Evolutionary conservation across 2,329 filamentous ascomycete species (phyloP).

Genomic region (Hymenoscyphus salicellus): DNA sequence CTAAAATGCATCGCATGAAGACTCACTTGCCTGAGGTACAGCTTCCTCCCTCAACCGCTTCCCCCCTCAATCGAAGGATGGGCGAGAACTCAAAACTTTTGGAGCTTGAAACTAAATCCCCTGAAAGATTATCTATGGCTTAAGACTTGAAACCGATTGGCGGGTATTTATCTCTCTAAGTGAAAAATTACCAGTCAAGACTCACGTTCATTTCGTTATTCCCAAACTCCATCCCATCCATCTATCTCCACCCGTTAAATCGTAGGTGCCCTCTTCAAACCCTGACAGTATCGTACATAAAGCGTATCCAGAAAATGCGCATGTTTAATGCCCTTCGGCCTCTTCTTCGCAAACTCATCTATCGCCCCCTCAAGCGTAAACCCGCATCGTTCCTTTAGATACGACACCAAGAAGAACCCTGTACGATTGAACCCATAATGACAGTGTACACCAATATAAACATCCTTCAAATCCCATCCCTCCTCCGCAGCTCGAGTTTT

Average conservation of each 20-base stretch:
- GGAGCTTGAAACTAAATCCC: background rate
- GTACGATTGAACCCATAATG: conserved; percentile 96
- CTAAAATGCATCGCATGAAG: no score
- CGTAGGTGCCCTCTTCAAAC: conserved; percentile 34
- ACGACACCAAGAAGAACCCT: conserved; percentile 85
- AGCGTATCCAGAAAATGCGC: conserved; percentile 83
- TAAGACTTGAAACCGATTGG: background rate
- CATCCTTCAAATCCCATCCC: conserved; percentile 39
- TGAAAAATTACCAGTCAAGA: background rate
- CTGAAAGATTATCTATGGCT: background rate
- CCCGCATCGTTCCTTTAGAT: conserved; percentile 77
- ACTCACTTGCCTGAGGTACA: no score
- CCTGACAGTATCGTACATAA: conserved; percentile 67
- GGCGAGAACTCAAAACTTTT: background rate
- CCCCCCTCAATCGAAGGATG: no score
- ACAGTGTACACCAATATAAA: conserved; percentile 78
- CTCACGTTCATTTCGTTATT: background rate
- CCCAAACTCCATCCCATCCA: background rate
- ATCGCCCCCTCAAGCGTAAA: conserved; percentile 74
- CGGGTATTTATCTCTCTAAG: background rate
- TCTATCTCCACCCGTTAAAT: conserved; percentile 19
- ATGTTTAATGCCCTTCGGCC: conserved; percentile 84
- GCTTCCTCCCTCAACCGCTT: no score
- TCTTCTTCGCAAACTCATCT: conserved; percentile 67
- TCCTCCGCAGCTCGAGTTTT: conserved; percentile 44